A percentile compares a stretch with the other conserved stretches of the same genome.
Conservation (phyloP, 164 flowering plant genomes). For the Vitis vinifera region ASM3070453v1 NC_081807.1:7207501-7208000, state of each 20-base stretch:
- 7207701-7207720: background rate
- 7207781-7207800: background rate
- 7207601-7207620: background rate
- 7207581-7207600: background rate
- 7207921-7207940: too few species aligned
- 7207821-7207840: too few species aligned
- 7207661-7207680: too few species aligned
- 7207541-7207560: background rate
- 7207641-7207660: background rate
- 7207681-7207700: too few species aligned
- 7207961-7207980: too few species aligned
- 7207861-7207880: too few species aligned
- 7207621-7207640: background rate
- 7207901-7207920: too few species aligned
- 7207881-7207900: too few species aligned
- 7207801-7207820: too few species aligned
- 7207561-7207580: background rate
- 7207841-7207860: too few species aligned
- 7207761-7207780: constrained; percentile 3
- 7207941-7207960: too few species aligned
- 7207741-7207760: background rate
- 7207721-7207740: background rate
- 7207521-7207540: background rate
- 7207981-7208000: too few species aligned
- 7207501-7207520: background rate